Percentiles rank a stretch among this genome's conserved stretches.
Conservation (phyloP, 306 rosid genomes). For the Styphnolobium japonicum region DNA sequence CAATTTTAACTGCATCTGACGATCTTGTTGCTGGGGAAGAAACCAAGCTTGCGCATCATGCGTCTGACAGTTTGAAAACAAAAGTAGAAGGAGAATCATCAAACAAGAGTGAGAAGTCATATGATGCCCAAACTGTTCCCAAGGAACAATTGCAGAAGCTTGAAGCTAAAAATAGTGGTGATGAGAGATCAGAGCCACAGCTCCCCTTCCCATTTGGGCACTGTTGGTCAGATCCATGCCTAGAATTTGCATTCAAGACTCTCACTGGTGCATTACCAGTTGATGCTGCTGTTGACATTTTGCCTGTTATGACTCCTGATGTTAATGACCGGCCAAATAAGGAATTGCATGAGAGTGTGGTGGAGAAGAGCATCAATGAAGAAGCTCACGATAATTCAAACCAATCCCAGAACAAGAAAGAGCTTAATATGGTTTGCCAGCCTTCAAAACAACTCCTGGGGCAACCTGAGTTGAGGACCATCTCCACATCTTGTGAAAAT, state of each 20-base stretch:
- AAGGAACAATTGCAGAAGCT: slow-evolving; percentile 37
- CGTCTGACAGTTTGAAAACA: slow-evolving; percentile 28
- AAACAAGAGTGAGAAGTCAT: slow-evolving; percentile 26
- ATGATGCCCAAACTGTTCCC: slow-evolving; percentile 30
- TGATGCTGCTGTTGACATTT: slow-evolving; percentile 43
- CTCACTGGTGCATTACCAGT: slow-evolving; percentile 83
- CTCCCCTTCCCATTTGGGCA: slow-evolving; percentile 49
- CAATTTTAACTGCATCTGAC: slow-evolving; percentile 30
- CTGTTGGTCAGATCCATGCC: slow-evolving; percentile 92
- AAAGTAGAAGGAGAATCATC: slow-evolving; percentile 24
- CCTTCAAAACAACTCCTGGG: slow-evolving; percentile 40
- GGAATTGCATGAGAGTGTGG: slow-evolving; percentile 32
- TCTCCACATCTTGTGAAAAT: slow-evolving; percentile 34
- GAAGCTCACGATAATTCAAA: slow-evolving; percentile 35
- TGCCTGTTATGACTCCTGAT: slow-evolving; percentile 31
- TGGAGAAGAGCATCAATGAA: slow-evolving; percentile 29
- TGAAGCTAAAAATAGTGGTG: slow-evolving; percentile 38
- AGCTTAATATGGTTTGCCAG: slow-evolving; percentile 34
- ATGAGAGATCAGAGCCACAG: slow-evolving; percentile 43
- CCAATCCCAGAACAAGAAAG: slow-evolving; percentile 43
- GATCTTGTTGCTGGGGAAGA: slow-evolving; percentile 20
- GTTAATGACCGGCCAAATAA: slow-evolving; percentile 32
- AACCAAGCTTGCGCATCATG: slow-evolving; percentile 25
- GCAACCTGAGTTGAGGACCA: slow-evolving; percentile 44
- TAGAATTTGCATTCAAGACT: slow-evolving; percentile 88